Evolutionary conservation across 257 asterid species (phyloP), one percentile per base, ranked within the genome.

Genomic region (Primulina huaijiensis): DNA sequence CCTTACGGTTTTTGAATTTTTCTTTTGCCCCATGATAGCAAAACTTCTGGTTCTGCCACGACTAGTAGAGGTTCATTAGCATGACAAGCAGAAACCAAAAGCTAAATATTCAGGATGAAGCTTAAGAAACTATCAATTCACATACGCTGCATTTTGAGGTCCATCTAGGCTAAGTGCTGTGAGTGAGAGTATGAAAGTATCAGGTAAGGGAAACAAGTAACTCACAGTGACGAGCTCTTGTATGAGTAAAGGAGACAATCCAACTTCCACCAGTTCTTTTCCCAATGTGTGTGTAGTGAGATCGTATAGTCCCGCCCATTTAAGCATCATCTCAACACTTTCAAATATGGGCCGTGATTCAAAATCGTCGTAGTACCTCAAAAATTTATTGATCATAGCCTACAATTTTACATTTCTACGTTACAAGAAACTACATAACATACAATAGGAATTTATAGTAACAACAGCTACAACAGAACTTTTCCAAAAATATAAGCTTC

Each of bases 201-300:
- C 64, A 19, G 17, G 62, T 66, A 68, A 76, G 29, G 46, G 38
- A 46, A 69, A 55, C 14, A 14, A 71, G 70, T 40, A 68, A 69
- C 92, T 88, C 72, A 92, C 99, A 14, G 95, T 91, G 68, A 85
- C 90, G 56, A 94, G 96, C 82, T 94, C 99, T 74, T 85, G 81
- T 78, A 89, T 82, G 60, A 91, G 92, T 60, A 76, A 64, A 67
- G 88, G 67, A 75, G 96, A 85, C 70, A 94, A 68, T 50, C 87
- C 87, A 73, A 68, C 77, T 70, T 78, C 87, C 60, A 72, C 76
- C 76, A 91, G 77, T 74, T 85, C 88, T 81, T 86, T 87, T 70
- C 81, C 87, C 57, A 94, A 77, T 2, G 90, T 79, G 35, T 61
- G 74, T 0, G 67, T 81, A 2, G 99, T 91, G 80, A 91, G 80